Evolutionary conservation across 129 eudicot genomes (phyloP).

Genomic region (Cynara cardunculus): DNA sequence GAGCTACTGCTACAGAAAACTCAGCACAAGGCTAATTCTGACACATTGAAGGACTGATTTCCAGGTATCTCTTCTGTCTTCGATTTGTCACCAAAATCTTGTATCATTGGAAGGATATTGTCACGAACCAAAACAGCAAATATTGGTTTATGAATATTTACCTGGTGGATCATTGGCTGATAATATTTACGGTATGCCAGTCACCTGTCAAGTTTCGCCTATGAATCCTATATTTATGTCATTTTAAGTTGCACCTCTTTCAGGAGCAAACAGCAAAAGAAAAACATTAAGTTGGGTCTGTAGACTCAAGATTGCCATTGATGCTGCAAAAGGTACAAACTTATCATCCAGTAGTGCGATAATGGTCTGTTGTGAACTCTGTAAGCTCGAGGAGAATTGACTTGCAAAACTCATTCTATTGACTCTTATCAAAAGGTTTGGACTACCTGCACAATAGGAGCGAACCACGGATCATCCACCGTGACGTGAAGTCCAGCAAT

Average conservation of each 20-base stretch:
- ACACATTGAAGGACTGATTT: constrained; percentile 17
- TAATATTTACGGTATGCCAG: constrained; percentile 70
- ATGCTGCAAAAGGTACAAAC: constrained; percentile 85
- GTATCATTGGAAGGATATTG: constrained; percentile 91
- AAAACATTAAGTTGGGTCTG: constrained; percentile 84
- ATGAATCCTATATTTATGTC: constrained; percentile 2
- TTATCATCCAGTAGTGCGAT: background rate
- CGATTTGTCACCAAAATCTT: constrained; percentile 78
- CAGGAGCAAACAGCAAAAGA: constrained; percentile 77
- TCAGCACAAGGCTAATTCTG: background rate
- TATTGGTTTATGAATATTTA: constrained; percentile 81
- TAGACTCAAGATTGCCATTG: constrained; percentile 84
- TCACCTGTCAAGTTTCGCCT: background rate
- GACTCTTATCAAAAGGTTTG: constrained; percentile 58
- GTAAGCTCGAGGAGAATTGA: background rate
- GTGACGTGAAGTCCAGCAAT: constrained; percentile 89
- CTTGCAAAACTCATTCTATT: constrained; percentile 3
- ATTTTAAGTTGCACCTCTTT: constrained; percentile 12
- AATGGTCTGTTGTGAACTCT: background rate
- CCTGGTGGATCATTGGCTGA: constrained; percentile 87
- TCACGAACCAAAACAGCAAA: constrained; percentile 75
- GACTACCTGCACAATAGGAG: constrained; percentile 85
- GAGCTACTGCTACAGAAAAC: background rate
- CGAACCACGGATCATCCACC: constrained; percentile 83
- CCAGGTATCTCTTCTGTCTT: constrained; percentile 73